Evolutionary conservation across 2,329 filamentous ascomycete species (phyloP), one percentile per base, ranked within the genome.

Genomic region (Rutstroemia sydowiana): DNA sequence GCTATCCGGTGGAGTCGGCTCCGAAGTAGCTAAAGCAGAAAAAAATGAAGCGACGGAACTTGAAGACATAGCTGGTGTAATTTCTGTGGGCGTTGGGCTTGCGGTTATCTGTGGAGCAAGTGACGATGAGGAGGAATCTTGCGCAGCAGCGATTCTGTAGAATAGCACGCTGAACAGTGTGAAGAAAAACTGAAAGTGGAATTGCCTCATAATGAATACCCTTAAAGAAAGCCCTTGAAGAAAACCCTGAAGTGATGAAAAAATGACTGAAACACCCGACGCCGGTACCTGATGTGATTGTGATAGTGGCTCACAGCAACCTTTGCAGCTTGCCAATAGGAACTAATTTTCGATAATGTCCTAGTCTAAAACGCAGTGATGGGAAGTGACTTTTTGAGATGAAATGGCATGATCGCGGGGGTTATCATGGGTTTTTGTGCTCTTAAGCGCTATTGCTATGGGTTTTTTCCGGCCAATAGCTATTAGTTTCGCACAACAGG

Each of bases 61-160:
- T 51, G 57, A 63, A 53, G 57, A 68, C 66, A 59, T 68, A 55
- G 56, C 62, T 23, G 61, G 68, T 20, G 59, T 64, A 36, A 59
- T 44, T 37, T 58, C 61, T 37, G 56, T 48, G 40, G 48, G 40
- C 16, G 51, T 43, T 26, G 36, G 16, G 20, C 36, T 39, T 39
- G 36, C 20, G 23, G 39, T 21, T 41, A 41, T 6, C 13, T 16
- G 37, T n/a, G 30, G 13, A 14, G 9, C 18, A 44, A 30, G 10
- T 41, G 40, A 45, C 20, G 26, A 37, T 13, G 39, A 41, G 21
- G 21, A 26, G 39, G 53, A 51, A 46, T 57, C 48, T 53, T 64
- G 63, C 45, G 62, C 62, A 45, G 54, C 48, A 57, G 45, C 53
- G 53, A 21, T 41, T 41, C 39, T 51, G 45, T 42, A 52, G 43